Conservation (phyloP, 352 stramenopile species). For the Phytophthora pistaciae region DNA sequence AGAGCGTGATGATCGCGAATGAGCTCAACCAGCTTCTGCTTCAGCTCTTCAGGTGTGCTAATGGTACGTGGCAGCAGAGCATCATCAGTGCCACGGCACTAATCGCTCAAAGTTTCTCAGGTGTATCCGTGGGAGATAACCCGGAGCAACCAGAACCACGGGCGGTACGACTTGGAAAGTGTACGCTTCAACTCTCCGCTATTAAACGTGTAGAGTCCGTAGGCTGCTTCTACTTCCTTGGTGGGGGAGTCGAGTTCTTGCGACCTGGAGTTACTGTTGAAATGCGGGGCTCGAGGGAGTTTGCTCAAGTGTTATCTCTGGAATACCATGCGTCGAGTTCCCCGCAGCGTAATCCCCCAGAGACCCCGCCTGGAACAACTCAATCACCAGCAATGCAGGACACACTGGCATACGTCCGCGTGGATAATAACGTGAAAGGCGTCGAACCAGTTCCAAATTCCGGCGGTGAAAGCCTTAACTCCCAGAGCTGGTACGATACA, state of each 20-base stretch:
- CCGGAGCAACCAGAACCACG: not conserved
- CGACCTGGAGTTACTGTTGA: conserved; percentile 42
- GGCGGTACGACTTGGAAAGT: conserved; percentile 34
- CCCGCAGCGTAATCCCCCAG: conserved; percentile 6
- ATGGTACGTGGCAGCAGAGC: conserved; percentile 24
- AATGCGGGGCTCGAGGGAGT: conserved; percentile 39
- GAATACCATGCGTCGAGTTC: conserved; percentile 13
- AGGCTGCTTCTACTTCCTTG: conserved; percentile 44
- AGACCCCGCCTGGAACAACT: conserved; percentile 4
- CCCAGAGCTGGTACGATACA: conserved; percentile 24
- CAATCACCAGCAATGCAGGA: not conserved
- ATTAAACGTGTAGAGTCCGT: conserved; percentile 37
- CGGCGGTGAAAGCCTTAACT: not conserved
- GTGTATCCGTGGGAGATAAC: not conserved
- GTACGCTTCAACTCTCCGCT: conserved; percentile 14
- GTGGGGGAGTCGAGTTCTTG: conserved; percentile 48
- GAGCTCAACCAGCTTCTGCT: conserved; percentile 39
- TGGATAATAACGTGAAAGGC: not conserved
- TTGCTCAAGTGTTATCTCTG: conserved; percentile 41
- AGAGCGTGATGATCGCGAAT: conserved; percentile 38
- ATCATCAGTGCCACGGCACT: conserved; percentile 15
- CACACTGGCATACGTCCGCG: conserved; percentile 27
- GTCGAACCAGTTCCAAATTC: not conserved
- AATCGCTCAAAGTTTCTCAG: conserved; percentile 9
- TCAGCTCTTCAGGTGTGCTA: conserved; percentile 19